Evolutionary conservation across 2,329 filamentous ascomycete species (phyloP).

Genomic region (Neoarthrinium moseri): DNA sequence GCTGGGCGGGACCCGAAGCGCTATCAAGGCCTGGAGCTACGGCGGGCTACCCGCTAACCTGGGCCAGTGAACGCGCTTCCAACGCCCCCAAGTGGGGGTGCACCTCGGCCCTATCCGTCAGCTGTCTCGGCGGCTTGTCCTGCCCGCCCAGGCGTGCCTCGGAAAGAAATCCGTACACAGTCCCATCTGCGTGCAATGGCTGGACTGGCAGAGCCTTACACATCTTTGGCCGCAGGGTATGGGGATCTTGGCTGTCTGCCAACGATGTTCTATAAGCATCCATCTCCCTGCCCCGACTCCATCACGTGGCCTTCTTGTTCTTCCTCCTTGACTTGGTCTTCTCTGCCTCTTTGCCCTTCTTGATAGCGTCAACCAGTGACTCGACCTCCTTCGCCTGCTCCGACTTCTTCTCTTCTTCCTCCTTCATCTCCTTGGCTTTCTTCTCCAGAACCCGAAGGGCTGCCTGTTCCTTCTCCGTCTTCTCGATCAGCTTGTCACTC

Average conservation of each 20-base stretch:
- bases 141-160: no score
- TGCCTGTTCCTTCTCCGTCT: constrained; percentile 77
- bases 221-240: no score
- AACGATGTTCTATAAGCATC: neutral
- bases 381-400: constrained; percentile 28
- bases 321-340: constrained; percentile 29
- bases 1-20: no score
- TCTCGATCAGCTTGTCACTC: constrained; percentile 80
- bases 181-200: no score
- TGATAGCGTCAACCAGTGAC: constrained; percentile 25
- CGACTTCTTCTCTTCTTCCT: constrained; percentile 26
- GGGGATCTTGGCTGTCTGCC: neutral
- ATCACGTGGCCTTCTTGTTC: constrained; percentile 26
- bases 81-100: neutral
- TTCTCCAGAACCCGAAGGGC: constrained; percentile 34
- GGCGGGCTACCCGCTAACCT: no score
- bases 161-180: no score
- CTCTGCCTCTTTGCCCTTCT: constrained; percentile 31
- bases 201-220: no score
- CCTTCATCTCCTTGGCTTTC: constrained; percentile 35
- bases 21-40: no score
- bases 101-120: neutral
- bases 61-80: neutral
- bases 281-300: neutral
- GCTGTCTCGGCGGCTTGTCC: no score